Evolutionary conservation across 2,329 filamentous ascomycete species (phyloP).

Genomic region (Claviceps fusiformis): DNA sequence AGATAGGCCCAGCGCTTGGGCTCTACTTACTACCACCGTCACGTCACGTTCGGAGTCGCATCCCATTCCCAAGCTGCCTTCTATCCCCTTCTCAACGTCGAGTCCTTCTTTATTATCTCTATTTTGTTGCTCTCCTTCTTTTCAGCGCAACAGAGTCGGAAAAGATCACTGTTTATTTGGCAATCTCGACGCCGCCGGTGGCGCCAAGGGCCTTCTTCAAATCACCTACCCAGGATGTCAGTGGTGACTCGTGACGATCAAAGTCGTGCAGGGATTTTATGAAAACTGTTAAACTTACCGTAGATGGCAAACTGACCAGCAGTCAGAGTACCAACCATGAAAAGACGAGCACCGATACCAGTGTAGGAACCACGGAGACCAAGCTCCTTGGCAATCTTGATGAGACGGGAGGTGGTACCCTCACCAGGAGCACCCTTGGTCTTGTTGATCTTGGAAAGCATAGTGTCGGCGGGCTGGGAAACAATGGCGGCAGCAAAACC

Average conservation of each 20-base stretch:
- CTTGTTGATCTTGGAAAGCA: slow-evolving; percentile 96
- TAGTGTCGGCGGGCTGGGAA: slow-evolving; percentile 84
- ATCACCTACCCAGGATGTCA: slow-evolving; percentile 25
- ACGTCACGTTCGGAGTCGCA: neutral
- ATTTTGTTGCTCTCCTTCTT: neutral
- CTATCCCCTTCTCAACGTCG: neutral
- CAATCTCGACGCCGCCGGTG: slow-evolving; percentile 12
- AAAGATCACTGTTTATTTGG: slow-evolving; percentile 10
- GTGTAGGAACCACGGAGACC: slow-evolving; percentile 64
- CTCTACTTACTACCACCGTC: neutral
- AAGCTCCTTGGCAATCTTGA: slow-evolving; percentile 83
- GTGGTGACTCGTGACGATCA: neutral
- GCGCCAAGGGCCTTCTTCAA: slow-evolving; percentile 47
- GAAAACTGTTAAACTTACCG: slow-evolving; percentile 23
- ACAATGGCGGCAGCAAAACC: slow-evolving; percentile 78
- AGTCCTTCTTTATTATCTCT: neutral
- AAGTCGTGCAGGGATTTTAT: neutral
- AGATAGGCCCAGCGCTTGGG: slow-evolving; percentile 10
- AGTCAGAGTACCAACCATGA: slow-evolving; percentile 56
- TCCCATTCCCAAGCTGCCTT: neutral
- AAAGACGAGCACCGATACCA: slow-evolving; percentile 62
- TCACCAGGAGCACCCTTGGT: slow-evolving; percentile 77
- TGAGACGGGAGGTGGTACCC: slow-evolving; percentile 63
- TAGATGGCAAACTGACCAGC: slow-evolving; percentile 85
- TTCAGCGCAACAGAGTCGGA: neutral